Evolutionary conservation across 1,284 basidiomycete genomes (phyloP).

Genomic region (Heterobasidion irregulare): DNA sequence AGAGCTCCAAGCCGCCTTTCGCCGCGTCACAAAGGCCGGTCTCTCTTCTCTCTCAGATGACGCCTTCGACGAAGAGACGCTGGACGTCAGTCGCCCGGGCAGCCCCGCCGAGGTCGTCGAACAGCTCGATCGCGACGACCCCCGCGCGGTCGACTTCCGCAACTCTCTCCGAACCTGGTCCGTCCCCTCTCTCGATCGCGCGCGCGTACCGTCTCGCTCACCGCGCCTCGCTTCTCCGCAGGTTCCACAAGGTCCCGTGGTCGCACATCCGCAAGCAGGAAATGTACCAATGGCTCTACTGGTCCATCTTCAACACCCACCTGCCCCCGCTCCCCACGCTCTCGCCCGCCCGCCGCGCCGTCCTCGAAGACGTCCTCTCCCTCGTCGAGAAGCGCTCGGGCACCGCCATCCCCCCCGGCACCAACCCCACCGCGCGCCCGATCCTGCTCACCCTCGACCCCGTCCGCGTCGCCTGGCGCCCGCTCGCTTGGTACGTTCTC

Average conservation of each 20-base stretch:
- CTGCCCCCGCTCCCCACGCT: constrained; percentile 43
- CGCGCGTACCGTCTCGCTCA: background rate
- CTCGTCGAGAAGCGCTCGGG: constrained; percentile 73
- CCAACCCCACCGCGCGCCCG: constrained; percentile 44
- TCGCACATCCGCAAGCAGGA: constrained; percentile 59
- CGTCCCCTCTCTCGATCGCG: constrained; percentile 6
- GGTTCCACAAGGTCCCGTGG: constrained; percentile 76
- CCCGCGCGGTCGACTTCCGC: constrained; percentile 71
- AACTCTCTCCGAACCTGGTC: constrained; percentile 59
- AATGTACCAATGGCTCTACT: constrained; percentile 75
- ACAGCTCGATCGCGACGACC: constrained; percentile 53
- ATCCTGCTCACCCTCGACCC: constrained; percentile 77
- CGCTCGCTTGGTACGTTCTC: constrained; percentile 63
- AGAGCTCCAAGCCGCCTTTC: constrained; percentile 54
- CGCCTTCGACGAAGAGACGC: constrained; percentile 48
- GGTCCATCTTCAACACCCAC: constrained; percentile 70
- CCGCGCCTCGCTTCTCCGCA: constrained; percentile 8
- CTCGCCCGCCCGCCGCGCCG: constrained; percentile 33
- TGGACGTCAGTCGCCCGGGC: constrained; percentile 41
- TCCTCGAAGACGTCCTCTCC: constrained; percentile 51
- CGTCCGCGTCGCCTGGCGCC: constrained; percentile 61
- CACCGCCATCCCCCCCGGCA: constrained; percentile 52
- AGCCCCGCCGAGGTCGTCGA: constrained; percentile 54
- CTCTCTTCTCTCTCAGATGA: constrained; percentile 45
- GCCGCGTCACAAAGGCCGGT: constrained; percentile 54